Base-by-base conservation (phyloP, 352 stramenopile species). In the Halophytophthora batemanensis region DNA sequence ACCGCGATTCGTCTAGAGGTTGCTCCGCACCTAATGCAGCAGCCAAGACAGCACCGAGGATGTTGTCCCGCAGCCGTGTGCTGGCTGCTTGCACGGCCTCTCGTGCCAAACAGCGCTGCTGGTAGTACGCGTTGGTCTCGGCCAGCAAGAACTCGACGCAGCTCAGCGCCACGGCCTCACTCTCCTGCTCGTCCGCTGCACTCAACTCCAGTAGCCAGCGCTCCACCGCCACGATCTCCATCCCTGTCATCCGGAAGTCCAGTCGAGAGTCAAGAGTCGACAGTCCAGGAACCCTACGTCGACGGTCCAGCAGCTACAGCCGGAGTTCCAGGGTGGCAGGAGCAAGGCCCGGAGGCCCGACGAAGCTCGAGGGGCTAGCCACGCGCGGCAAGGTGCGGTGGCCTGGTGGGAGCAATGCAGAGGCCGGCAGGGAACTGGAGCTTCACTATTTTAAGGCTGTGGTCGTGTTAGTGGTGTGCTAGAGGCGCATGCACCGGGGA, bases 111-210 rank as follows among this genome's bases (percentile, higher is more conserved):
- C 52, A 52, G 36, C 75, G 71, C 52, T 87, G 73, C 12, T 58
- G 33, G 48, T 74, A 84, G 35, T 56, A 69, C 2, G 59, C 69
- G 33, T 87, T 86, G 22, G 75, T 79, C 61, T 87, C 78, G 1
- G 61, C 63, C 14, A 89, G 64, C 15, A 88, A 29, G 10, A 66
- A 73, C 48, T 88, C 74, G 21, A 86, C 35, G 35, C 70, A 66
- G 2, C 47, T 59, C 10, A 84, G 56, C 4, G 61, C 78, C 7
- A 89, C 74, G 11, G 64, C 69, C 23, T 89, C 75, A 43, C 75
- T 86, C 50, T 80, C 71, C 29, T 74, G 60, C 36, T 75, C 73
- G 46, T 87, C 69, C 2, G 66, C 61, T 10, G 31, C 35, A 4
- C 52, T 33, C 13, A 79, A 47, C 46, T 74, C 63, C 23, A 72